Percentiles rank a stretch among this genome's conserved stretches.
Conservation (phyloP, 345 rosid species). For the Citrus cavaleriei region DNA sequence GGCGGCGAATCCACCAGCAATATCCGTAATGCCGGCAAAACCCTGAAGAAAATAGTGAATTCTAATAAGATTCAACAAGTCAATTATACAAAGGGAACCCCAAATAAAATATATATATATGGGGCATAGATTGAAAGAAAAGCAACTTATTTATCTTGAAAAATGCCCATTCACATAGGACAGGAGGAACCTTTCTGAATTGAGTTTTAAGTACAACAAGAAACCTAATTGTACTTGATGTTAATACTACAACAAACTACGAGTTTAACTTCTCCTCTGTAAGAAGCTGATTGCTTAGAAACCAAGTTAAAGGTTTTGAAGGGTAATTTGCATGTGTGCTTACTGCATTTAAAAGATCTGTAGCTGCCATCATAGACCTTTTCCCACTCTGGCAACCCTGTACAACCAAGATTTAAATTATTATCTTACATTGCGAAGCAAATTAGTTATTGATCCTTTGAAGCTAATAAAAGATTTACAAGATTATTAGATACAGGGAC, state of each 20-base stretch:
- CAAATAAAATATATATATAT: too few relatives aligned
- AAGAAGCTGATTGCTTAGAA: not conserved
- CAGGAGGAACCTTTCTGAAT: not conserved
- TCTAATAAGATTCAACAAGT: too few relatives aligned
- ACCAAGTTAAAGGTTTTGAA: not conserved
- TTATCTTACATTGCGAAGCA: not conserved
- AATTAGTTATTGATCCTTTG: not conserved
- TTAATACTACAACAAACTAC: conserved; percentile 6
- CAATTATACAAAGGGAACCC: not conserved
- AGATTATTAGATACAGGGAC: conserved; percentile 14
- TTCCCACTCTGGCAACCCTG: conserved; percentile 85
- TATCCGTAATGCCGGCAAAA: conserved; percentile 51
- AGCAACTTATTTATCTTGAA: too few relatives aligned
- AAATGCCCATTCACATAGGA: not conserved
- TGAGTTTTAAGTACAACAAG: not conserved
- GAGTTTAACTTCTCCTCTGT: not conserved
- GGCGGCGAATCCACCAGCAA: conserved; percentile 74
- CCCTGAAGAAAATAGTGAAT: conserved; percentile 49
- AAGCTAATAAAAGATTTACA: not conserved
- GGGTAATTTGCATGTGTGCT: conserved; percentile 21
- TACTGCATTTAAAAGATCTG: conserved; percentile 70
- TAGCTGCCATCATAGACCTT: conserved; percentile 75
- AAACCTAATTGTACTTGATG: not conserved
- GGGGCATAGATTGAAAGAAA: not conserved
- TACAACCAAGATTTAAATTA: not conserved